Evolutionary conservation across 768 basidiomycete genomes (phyloP).

Genomic region (Leccinum rimulosum): DNA sequence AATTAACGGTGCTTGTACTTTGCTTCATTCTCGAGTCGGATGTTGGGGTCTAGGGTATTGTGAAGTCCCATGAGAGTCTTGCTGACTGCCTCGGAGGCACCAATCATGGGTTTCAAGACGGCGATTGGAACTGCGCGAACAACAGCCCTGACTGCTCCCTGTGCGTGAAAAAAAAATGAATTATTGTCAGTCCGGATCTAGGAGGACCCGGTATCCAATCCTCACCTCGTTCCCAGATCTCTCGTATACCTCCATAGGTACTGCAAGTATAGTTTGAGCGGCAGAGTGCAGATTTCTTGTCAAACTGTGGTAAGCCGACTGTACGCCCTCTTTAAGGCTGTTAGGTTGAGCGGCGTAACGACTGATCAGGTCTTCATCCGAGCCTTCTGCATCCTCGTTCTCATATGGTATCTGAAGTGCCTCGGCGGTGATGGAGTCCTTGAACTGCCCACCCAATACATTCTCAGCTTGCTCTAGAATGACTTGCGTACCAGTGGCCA

Average conservation of each 20-base stretch:
- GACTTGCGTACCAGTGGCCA: constrained; percentile 97
- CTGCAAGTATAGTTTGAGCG: constrained; percentile 96
- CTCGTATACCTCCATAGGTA: constrained; percentile 99
- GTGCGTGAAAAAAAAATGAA: constrained; percentile 1
- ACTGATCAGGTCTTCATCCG: constrained; percentile 65
- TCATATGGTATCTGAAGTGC: constrained; percentile 48
- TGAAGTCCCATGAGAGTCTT: constrained; percentile 93
- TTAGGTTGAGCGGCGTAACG: constrained; percentile 90
- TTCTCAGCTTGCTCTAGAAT: constrained; percentile 94
- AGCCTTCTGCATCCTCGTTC: constrained; percentile 27
- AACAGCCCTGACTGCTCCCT: constrained; percentile 93
- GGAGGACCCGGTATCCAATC: not conserved
- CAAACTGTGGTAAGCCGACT: constrained; percentile 88
- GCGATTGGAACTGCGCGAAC: constrained; percentile 97
- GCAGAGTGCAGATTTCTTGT: constrained; percentile 86
- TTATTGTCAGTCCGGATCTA: not conserved
- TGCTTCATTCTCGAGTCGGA: constrained; percentile 80
- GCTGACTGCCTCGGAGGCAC: constrained; percentile 93
- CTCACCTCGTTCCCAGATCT: constrained; percentile 85
- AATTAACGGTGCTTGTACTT: constrained; percentile 85
- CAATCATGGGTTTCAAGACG: constrained; percentile 97
- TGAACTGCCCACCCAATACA: constrained; percentile 80
- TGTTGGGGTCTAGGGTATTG: constrained; percentile 86
- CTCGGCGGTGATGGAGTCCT: constrained; percentile 63
- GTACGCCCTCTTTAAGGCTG: constrained; percentile 82